A percentile compares a stretch with the other conserved stretches of the same genome.
Evolutionary conservation across 2,329 filamentous ascomycete genomes (phyloP).

Genomic region (Coniochaeta sp.): DNA sequence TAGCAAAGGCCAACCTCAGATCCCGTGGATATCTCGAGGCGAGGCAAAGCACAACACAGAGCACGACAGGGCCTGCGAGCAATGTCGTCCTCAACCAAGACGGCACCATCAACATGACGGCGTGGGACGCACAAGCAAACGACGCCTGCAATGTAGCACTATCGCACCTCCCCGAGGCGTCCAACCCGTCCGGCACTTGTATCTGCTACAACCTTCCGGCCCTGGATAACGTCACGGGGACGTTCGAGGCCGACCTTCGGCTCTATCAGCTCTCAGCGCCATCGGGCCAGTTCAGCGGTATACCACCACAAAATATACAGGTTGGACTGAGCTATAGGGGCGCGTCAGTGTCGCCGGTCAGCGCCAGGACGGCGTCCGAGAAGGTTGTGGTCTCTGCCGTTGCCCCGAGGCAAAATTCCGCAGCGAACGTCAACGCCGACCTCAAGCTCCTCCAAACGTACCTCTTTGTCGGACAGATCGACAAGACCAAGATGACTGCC

Average conservation of each 20-base stretch:
- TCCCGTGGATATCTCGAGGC: conserved; percentile 11
- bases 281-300: conserved; percentile 42
- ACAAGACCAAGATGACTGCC: conserved; percentile 43
- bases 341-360: conserved; percentile 41
- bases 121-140: conserved; percentile 49
- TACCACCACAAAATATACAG: conserved; percentile 43
- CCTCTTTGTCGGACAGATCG: conserved; percentile 63
- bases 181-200: conserved; percentile 69
- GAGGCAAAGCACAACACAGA: conserved; percentile 12
- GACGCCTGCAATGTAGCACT: conserved; percentile 54
- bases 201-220: conserved; percentile 77
- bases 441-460: conserved; percentile 53
- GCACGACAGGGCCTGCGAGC: conserved; percentile 11
- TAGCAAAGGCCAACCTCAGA: conserved; percentile 12
- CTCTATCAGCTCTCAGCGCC: conserved; percentile 63
- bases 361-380: conserved; percentile 12
- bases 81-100: conserved; percentile 30
- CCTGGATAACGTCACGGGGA: conserved; percentile 58
- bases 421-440: conserved; percentile 5
- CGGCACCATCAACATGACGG: conserved; percentile 42
- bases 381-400: conserved; percentile 12
- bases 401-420: conserved; percentile 10
- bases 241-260: conserved; percentile 71
- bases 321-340: conserved; percentile 48
- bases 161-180: conserved; percentile 44